Conservation (phyloP, 495 filamentous ascomycete species). For the Podospora fimiseda region DNA sequence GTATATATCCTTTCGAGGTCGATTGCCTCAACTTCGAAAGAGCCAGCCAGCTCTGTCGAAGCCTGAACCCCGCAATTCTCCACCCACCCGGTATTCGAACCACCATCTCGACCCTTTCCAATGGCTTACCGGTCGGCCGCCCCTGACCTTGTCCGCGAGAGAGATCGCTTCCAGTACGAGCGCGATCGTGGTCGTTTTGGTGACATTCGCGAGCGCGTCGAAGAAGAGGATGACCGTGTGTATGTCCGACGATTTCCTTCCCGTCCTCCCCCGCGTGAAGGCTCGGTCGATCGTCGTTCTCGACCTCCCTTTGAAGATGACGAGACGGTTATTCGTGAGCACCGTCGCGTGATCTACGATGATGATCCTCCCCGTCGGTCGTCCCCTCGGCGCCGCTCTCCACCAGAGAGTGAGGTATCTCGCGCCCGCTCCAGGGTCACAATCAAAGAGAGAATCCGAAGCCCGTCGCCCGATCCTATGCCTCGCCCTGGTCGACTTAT, state of each 20-base stretch:
- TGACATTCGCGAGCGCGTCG: conserved; percentile 31
- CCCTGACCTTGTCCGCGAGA: conserved; percentile 35
- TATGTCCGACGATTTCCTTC: conserved; percentile 17
- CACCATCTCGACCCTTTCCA: neutral
- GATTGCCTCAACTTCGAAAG: no score
- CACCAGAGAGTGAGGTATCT: conserved; percentile 28
- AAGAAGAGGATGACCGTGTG: conserved; percentile 23
- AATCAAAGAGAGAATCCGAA: conserved; percentile 32
- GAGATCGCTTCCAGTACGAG: conserved; percentile 32
- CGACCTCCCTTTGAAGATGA: conserved; percentile 31
- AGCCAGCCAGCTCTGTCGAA: no score
- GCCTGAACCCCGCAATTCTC: neutral
- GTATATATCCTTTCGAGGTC: neutral
- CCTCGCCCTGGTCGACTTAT: conserved; percentile 22
- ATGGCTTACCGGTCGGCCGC: conserved; percentile 30
- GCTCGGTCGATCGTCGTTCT: conserved; percentile 25
- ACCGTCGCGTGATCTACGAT: conserved; percentile 32
- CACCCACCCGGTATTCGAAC: neutral
- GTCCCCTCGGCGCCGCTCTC: conserved; percentile 12
- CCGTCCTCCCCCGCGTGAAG: conserved; percentile 23
- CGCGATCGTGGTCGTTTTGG: conserved; percentile 26
- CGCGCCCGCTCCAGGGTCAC: conserved; percentile 25
- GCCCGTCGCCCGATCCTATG: conserved; percentile 27
- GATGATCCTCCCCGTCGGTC: conserved; percentile 25
- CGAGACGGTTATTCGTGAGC: conserved; percentile 28